Percentiles rank a stretch among this genome's conserved stretches.
Conservation (phyloP, 768 basidiomycete genomes). For the Hydnomerulius pinastri region DNA sequence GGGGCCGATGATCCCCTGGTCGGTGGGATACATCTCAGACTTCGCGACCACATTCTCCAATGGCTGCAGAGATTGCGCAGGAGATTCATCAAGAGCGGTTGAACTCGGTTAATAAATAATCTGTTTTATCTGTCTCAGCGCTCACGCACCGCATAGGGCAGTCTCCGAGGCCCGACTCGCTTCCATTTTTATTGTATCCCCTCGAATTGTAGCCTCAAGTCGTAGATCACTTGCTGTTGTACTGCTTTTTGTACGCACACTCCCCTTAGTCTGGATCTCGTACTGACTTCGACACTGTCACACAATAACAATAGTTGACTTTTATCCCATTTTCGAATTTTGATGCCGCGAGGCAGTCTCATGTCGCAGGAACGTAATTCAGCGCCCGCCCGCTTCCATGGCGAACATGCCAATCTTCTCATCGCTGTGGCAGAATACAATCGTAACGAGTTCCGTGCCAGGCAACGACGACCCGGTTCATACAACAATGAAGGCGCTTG, state of each 20-base stretch:
- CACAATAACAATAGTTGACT: constrained; percentile 19
- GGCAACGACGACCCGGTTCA: constrained; percentile 6
- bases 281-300: constrained; percentile 8
- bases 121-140: background rate
- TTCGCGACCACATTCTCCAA: constrained; percentile 31
- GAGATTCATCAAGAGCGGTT: constrained; percentile 9
- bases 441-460: background rate
- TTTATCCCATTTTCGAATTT: constrained; percentile 5
- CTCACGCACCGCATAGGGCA: background rate
- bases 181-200: background rate
- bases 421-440: background rate
- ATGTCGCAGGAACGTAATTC: constrained; percentile 14
- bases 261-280: background rate
- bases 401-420: background rate
- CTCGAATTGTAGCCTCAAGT: constrained; percentile 8
- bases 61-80: constrained; percentile 23
- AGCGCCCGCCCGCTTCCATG: constrained; percentile 1
- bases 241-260: background rate
- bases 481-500: constrained; percentile 5
- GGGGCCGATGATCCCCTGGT: constrained; percentile 6
- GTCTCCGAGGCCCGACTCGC: constrained; percentile 3
- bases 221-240: constrained; percentile 1
- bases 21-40: constrained; percentile 12
- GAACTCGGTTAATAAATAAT: background rate
- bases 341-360: constrained; percentile 26